Evolutionary conservation across 2,329 filamentous ascomycete species (phyloP).

Genomic region (Pyrenochaeta sp.): DNA sequence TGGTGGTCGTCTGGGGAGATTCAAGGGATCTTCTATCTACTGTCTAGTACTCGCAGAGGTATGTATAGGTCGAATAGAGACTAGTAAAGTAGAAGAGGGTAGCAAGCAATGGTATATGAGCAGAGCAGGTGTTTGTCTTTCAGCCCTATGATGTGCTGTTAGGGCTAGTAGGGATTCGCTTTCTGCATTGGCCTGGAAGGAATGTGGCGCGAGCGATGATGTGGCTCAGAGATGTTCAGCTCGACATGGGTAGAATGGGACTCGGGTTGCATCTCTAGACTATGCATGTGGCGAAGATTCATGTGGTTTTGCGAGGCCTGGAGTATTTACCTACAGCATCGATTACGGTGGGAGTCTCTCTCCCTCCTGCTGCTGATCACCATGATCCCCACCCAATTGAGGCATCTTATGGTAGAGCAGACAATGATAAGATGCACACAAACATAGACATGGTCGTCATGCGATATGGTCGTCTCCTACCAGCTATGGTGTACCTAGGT

Average conservation of each 20-base stretch:
- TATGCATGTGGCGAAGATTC: background rate
- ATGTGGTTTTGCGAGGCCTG: background rate
- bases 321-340: no score
- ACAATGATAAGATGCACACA: background rate
- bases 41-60: background rate
- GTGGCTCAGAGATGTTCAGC: constrained; percentile 6
- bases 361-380: no score
- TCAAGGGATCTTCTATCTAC: background rate
- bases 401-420: no score
- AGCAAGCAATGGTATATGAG: background rate
- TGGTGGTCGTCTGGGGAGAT: no score
- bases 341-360: no score
- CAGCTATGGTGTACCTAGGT: no score
- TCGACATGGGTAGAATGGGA: background rate
- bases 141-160: background rate
- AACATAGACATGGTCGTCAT: background rate
- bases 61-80: background rate
- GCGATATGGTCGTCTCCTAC: no score
- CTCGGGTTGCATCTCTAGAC: background rate
- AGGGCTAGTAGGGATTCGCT: background rate
- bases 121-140: background rate
- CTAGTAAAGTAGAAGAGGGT: background rate
- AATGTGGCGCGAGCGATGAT: constrained; percentile 7
- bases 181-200: constrained; percentile 6
- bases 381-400: no score